A percentile compares a stretch with the other conserved stretches of the same genome.
These are phyloP conservation scores for Triticum urartu DNA, from an alignment of 176 grass and related monocot genomes.

Conservation along the genomic window DNA sequence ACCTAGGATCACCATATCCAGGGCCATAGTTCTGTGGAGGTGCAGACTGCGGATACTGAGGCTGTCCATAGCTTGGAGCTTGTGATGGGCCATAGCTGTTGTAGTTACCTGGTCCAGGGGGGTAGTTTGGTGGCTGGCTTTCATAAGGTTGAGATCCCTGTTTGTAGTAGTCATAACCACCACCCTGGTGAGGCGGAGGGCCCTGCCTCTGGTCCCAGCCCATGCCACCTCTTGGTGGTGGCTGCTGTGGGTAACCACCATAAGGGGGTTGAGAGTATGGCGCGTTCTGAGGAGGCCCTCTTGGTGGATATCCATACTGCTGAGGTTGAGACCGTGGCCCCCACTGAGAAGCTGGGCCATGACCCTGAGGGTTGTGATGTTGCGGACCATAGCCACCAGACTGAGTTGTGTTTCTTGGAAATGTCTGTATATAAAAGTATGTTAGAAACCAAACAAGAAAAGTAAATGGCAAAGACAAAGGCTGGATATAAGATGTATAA, in stretches of 20 bases:
- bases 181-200: constrained; percentile 45
- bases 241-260: constrained; percentile 51
- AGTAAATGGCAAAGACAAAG: not conserved
- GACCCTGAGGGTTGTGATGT: constrained; percentile 51
- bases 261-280: constrained; percentile 57
- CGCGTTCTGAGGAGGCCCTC: constrained; percentile 69
- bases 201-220: constrained; percentile 71
- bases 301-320: constrained; percentile 64
- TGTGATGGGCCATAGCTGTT: constrained; percentile 59
- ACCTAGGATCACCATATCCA: constrained; percentile 68
- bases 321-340: constrained; percentile 54
- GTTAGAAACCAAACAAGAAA: constrained; percentile 31
- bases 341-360: constrained; percentile 59
- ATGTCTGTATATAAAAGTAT: constrained; percentile 48
- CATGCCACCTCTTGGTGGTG: constrained; percentile 53
- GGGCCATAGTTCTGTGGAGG: constrained; percentile 63
- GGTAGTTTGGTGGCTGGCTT: constrained; percentile 50
- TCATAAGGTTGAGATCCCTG: constrained; percentile 52
- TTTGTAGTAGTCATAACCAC: constrained; percentile 66
- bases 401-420: constrained; percentile 37
- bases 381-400: constrained; percentile 59
- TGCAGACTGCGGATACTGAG: constrained; percentile 51
- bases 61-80: constrained; percentile 70
- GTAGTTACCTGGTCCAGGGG: constrained; percentile 57
- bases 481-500: not conserved